Evolutionary conservation across 768 basidiomycete species (phyloP), one percentile per base, ranked within the genome.

Genomic region (Scleroderma bovista): DNA sequence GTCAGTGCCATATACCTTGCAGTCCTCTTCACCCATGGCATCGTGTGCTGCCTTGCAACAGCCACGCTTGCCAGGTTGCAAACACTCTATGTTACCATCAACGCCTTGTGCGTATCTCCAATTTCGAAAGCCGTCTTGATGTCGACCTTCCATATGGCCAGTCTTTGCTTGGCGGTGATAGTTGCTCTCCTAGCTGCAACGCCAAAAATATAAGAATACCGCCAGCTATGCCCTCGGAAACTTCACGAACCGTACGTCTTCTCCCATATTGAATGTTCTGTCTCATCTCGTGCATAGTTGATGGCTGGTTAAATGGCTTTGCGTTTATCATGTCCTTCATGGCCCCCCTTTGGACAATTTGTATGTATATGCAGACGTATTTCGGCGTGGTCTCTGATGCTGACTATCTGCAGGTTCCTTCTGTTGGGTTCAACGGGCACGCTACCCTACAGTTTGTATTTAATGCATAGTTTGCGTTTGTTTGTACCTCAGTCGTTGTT

Each of bases 21-120:
- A 5, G 65, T 91, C 45, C 58, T 90, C 12, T 46, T 84, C 19
- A 70, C 76, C 2, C 85, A 90, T 60, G 84, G 75, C 0, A 51
- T 81, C 2, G 61, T 86, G 22, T 88, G 86, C 56, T 83, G 83
- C 54, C 70, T 88, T 15, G 85, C 79, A 15, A 87, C 87, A 2
- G 62, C 71, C 9, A 45, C 83, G 26, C 71, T 91, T 16, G 88
- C 88, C 1, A 73, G 86, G 24, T 58, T 90, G 13, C 88, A 91
- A 61, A 81, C 75, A 17, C 64, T 85, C 9, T 90, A 85, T 56
- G 78, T 88, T 19, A 55, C 78, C n/a, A 70, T 90, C 37, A 90
- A 90, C 59, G 17, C 69, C 69, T 86, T 62, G 78, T 87, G 49
- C 33, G 72, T 48, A 16, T 48, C 38, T 38, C 12, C 37, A 5